These are phyloP conservation scores for Penicillium sumatraense DNA, from an alignment of 2,329 filamentous ascomycete genomes.

Conservation along the genomic window DNA sequence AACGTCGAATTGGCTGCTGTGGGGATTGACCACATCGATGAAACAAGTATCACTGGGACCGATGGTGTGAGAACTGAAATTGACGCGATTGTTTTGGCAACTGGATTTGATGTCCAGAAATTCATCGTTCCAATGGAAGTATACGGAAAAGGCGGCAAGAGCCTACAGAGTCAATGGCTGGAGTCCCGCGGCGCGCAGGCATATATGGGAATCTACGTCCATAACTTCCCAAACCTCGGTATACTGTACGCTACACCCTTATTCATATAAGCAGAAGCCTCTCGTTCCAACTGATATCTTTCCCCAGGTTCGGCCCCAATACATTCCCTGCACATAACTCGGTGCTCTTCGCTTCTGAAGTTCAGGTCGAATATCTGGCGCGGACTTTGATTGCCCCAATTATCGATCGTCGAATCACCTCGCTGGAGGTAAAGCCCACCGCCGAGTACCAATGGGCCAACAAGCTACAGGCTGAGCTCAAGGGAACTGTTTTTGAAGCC, in stretches of 20 bases:
- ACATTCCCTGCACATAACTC: slow-evolving; percentile 38
- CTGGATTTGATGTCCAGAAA: slow-evolving; percentile 41
- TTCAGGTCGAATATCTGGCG: slow-evolving; percentile 35
- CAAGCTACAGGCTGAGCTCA: slow-evolving; percentile 36
- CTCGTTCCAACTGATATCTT: slow-evolving; percentile 6
- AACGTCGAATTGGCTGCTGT: slow-evolving; percentile 17
- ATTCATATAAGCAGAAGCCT: neutral
- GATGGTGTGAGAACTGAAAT: slow-evolving; percentile 21
- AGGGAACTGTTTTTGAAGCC: slow-evolving; percentile 40
- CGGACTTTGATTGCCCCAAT: slow-evolving; percentile 36
- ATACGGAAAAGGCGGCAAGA: slow-evolving; percentile 26
- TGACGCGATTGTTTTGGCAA: slow-evolving; percentile 40
- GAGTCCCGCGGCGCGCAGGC: slow-evolving; percentile 36
- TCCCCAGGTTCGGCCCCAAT: slow-evolving; percentile 23
- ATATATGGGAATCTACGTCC: slow-evolving; percentile 32
- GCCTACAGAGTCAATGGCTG: slow-evolving; percentile 31
- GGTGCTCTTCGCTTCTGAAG: slow-evolving; percentile 36
- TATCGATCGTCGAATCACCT: slow-evolving; percentile 35
- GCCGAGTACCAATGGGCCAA: slow-evolving; percentile 35
- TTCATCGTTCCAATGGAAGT: slow-evolving; percentile 42
- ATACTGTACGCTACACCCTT: slow-evolving; percentile 18
- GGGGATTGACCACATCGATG: slow-evolving; percentile 16
- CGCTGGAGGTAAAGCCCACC: slow-evolving; percentile 23
- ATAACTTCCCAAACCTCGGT: slow-evolving; percentile 33
- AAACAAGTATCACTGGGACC: slow-evolving; percentile 19